Base-by-base conservation (phyloP, 2,329 filamentous ascomycete species). In the Cyphellophora attinorum region DNA sequence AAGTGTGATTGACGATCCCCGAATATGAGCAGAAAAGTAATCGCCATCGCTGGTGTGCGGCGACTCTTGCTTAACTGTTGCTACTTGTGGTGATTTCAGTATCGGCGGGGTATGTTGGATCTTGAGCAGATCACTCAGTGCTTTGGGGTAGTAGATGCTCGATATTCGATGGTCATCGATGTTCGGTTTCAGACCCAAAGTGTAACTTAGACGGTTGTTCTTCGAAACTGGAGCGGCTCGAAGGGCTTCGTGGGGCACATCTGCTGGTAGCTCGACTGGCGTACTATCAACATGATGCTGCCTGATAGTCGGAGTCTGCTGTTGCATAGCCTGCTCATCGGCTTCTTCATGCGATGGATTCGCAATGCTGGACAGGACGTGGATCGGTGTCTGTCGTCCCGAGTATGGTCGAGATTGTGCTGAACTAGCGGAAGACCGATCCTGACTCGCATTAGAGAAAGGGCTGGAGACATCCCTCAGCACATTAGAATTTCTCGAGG, bases 131-230 rank as follows among this genome's bases (percentile, higher is more conserved):
- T 44, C 35, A 14, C 41, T 35, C 18, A 46, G 18, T 10, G 44
- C 44, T 25, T 28, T 34, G 3, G 44, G 44, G 32, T 42, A 46
- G 28, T 46, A 46, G 13, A 46, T 33, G 27, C 44, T 46, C 8
- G 44, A 46, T 5, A 42, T 40, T 11, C 44, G 41, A 29, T 44
- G 44, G 27, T 29, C 27, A 17, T 40, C 35, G 11, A 37, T 23
- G 17, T 39, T 34, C 16, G 39, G 27, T 14, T 34, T 36, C 25
- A 47, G 29, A 3, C 42, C 41, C 8, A 47, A 31, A 3, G 45
- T 45, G 30, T 47, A 35, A 25, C 46, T 49, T 10, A 44, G 33
- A 12, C 45, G 42, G 31, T 47, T 47, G 21, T 40, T 45, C 19
- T 41, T 35, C n/a, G 46, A 47, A 11, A 49, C 43, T 11, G 46